Base-by-base conservation (phyloP, 768 basidiomycete genomes). In the Dendrothele bispora region DNA sequence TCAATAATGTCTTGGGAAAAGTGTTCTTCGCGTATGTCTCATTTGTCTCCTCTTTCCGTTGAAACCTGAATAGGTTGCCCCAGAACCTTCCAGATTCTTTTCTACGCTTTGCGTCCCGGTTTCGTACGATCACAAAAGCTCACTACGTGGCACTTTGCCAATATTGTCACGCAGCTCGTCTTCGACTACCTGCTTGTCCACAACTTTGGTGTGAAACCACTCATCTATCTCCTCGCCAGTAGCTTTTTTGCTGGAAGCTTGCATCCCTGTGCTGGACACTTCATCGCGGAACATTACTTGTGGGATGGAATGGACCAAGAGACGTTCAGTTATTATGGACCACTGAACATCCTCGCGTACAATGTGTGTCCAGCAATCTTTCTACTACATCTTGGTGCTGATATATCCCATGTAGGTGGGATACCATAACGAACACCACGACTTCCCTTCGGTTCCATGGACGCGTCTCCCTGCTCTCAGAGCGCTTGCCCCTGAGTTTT, bases 401-500 rank as follows among this genome's bases (percentile, higher is more conserved):
- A 14, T 32, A 25, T 39, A 20, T 39, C 5, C 18, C 7, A 36
- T 46, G 17, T 54, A 93, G 91, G 91, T 98, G 55, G 97, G 97
- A 30, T 98, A 98, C 63, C 97, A 99, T 65, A 98, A 99, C 66
- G 97, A 98, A 60, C 97, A 99, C 67, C 97, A 99, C 68, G 97
- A 99, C 69, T 98, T 99, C 68, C 95, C 97, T 7, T 93, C 93
- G 11, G 69, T 99, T 1, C 80, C 97, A 1, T 99, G 97, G 97
- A 98, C 95, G 15, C 83, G 89, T 20, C 78, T 98, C 0, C 91
- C 94, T 2, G 79, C 80, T 5, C 81, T 99, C 18, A 83, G 85
- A 25, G 76, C 77, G 2, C 76, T 97, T 24, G 95, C 94, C 6
- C 88, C 86, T 3, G 95, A 98, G 65, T 94, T 88, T 62, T 99